These are phyloP conservation scores for Ustilago bromivora DNA, from an alignment of 1,284 basidiomycete species.

Conservation along the genomic window DNA sequence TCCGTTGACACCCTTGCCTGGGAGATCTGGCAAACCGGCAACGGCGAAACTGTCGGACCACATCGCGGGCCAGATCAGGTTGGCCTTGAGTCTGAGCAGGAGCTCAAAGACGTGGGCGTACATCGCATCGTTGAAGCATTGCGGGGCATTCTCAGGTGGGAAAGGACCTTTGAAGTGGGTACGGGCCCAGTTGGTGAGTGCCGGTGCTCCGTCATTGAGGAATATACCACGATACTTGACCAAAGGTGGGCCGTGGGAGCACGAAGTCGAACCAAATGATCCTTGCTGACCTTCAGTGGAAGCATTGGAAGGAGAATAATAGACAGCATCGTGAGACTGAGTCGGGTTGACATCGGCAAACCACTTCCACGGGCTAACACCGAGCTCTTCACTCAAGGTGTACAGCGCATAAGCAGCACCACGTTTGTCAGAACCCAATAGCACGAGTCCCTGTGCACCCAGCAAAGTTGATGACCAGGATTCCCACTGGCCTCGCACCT, in stretches of 20 bases:
- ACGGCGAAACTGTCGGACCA: constrained; percentile 76
- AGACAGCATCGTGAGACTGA: constrained; percentile 14
- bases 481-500: constrained; percentile 25
- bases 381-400: constrained; percentile 36
- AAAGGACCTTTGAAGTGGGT: constrained; percentile 79
- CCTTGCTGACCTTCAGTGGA: background rate
- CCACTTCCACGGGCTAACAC: constrained; percentile 38
- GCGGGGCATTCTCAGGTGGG: constrained; percentile 70
- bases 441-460: constrained; percentile 12
- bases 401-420: constrained; percentile 33
- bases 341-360: constrained; percentile 37
- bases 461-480: constrained; percentile 16
- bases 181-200: constrained; percentile 74
- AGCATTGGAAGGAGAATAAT: constrained; percentile 21
- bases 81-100: constrained; percentile 77
- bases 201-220: constrained; percentile 77
- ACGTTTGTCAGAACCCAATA: constrained; percentile 28
- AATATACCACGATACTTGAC: constrained; percentile 79
- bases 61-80: constrained; percentile 75
- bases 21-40: constrained; percentile 73
- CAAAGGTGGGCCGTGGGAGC: constrained; percentile 77
- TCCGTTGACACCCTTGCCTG: constrained; percentile 15
- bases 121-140: constrained; percentile 77
- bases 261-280: constrained; percentile 63
- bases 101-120: constrained; percentile 76